Evolutionary conservation across 1,284 basidiomycete genomes (phyloP).

Genomic region (Macrocystidia cucumis): DNA sequence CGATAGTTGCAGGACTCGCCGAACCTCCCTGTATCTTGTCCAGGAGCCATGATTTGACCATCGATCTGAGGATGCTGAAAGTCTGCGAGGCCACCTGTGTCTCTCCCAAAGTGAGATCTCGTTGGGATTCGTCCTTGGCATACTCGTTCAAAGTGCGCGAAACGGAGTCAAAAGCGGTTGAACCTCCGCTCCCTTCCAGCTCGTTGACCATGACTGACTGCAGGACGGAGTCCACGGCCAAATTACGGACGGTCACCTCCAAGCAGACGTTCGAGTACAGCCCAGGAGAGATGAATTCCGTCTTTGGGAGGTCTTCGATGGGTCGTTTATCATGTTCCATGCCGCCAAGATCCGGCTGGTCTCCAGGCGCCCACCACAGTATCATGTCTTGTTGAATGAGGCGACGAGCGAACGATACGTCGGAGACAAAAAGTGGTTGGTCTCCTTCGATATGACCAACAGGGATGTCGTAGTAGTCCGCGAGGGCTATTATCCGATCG

Average conservation of each 20-base stretch:
- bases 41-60: conserved; percentile 92
- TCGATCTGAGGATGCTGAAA: conserved; percentile 79
- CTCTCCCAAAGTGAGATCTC: conserved; percentile 84
- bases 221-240: conserved; percentile 91
- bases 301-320: conserved; percentile 74
- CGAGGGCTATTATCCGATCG: conserved; percentile 73
- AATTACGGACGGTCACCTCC: conserved; percentile 84
- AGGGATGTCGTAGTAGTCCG: conserved; percentile 90
- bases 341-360: conserved; percentile 92
- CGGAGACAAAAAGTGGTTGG: conserved; percentile 80
- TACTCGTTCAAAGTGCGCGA: conserved; percentile 93
- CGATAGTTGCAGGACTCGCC: conserved; percentile 56
- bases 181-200: conserved; percentile 88
- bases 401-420: conserved; percentile 87
- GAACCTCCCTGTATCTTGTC: conserved; percentile 70
- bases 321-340: conserved; percentile 82
- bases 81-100: conserved; percentile 88
- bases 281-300: conserved; percentile 83
- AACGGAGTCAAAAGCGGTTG: conserved; percentile 90
- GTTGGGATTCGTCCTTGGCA: conserved; percentile 60
- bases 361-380: conserved; percentile 93
- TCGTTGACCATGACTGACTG: conserved; percentile 96
- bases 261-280: conserved; percentile 92
- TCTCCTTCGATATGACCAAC: conserved; percentile 90
- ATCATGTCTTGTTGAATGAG: conserved; percentile 85